These are phyloP conservation scores for Yamadazyma atlantica DNA, from an alignment of 1,139 yeast species.

Conservation along the genomic window DNA sequence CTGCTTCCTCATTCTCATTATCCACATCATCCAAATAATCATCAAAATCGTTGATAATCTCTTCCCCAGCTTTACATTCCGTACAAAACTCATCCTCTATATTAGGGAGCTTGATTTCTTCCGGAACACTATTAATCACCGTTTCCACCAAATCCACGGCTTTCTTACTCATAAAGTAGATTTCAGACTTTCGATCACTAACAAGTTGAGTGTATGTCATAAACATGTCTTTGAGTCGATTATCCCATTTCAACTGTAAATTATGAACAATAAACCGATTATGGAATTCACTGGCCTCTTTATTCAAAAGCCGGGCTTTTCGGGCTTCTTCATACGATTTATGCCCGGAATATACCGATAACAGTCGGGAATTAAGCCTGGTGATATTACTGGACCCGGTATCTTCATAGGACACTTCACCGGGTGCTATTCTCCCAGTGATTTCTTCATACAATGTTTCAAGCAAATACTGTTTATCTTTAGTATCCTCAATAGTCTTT, in stretches of 20 bases:
- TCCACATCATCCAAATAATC: constrained; percentile 29
- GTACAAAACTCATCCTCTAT: constrained; percentile 15
- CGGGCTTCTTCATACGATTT: constrained; percentile 29
- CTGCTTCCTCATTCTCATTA: constrained; percentile 32
- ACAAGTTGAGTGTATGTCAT: constrained; percentile 62
- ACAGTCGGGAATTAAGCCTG: constrained; percentile 15
- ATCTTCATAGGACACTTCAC: constrained; percentile 12
- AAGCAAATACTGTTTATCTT: constrained; percentile 12
- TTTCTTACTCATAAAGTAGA: constrained; percentile 64
- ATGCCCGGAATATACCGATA: constrained; percentile 31
- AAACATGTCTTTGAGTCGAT: constrained; percentile 59
- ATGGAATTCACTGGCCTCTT: constrained; percentile 46
- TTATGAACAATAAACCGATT: constrained; percentile 81
- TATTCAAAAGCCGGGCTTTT: constrained; percentile 27
- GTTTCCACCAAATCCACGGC: constrained; percentile 65
- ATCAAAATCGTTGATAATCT: constrained; percentile 34
- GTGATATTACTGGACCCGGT: constrained; percentile 7
- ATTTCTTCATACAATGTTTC: constrained; percentile 14
- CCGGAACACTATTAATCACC: constrained; percentile 25
- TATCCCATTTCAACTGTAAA: constrained; percentile 79
- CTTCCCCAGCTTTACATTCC: constrained; percentile 26
- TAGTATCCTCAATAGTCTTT: constrained; percentile 8
- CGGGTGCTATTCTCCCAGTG: constrained; percentile 10
- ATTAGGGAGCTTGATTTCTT: constrained; percentile 8
- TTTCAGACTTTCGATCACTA: constrained; percentile 53